phyloP scores from a whole-genome alignment of 2,329 filamentous ascomycete genomes.

The Calonectria naviculata region DNA sequence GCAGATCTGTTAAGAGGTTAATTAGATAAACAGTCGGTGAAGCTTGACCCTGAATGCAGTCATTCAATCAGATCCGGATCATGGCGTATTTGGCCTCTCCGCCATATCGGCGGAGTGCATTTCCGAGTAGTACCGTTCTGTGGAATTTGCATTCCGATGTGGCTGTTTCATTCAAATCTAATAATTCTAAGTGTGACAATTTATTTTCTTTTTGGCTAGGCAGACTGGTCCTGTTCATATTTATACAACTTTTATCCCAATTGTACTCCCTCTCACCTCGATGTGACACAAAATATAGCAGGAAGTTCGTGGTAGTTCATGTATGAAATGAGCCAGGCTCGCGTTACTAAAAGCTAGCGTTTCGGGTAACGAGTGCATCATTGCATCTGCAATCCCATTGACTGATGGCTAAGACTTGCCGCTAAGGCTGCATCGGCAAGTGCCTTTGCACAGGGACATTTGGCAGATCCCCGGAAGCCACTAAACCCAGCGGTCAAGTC shows the following conservation, averaged over 20 bases:
- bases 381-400: background rate
- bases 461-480: background rate
- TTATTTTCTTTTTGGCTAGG: too few species aligned
- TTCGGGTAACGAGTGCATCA: background rate
- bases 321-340: background rate
- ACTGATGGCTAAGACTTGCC: background rate
- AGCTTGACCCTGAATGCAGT: too few species aligned
- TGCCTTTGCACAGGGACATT: background rate
- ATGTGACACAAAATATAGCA: too few species aligned
- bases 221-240: too few species aligned
- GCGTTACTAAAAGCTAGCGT: background rate
- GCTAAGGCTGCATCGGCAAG: background rate
- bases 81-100: too few species aligned
- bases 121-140: too few species aligned
- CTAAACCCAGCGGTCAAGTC: background rate
- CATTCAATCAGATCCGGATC: too few species aligned
- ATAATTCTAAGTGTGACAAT: too few species aligned
- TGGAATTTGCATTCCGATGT: too few species aligned
- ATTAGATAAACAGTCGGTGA: too few species aligned
- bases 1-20: background rate
- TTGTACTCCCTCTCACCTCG: background rate
- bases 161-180: too few species aligned
- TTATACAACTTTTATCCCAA: background rate
- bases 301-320: background rate
- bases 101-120: too few species aligned